Base-by-base conservation (phyloP, 1,284 basidiomycete genomes). In the Fomitiporia mediterranea region DNA sequence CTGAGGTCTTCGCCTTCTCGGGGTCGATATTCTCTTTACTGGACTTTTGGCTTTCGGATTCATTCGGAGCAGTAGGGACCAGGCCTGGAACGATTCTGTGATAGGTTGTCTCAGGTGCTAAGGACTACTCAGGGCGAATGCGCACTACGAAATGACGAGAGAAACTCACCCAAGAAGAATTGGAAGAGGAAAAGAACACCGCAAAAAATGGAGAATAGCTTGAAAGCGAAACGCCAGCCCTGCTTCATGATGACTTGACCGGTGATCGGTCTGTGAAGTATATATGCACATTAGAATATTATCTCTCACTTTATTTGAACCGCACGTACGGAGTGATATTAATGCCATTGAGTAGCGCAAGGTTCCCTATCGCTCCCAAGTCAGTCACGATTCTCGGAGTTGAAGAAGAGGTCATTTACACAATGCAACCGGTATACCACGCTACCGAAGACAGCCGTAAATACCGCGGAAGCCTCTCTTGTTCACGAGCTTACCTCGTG, bases 341-440 rank as follows among this genome's bases (percentile, higher is more conserved):
- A 43, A 63, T 62, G 27, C 63, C 63, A 53, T 62, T 57, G 17
- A 62, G 49, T 21, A 65, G 32, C 1, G 63, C 62, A n/a, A 64
- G 55, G 40, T 62, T 62, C 61, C 63, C 63, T 63, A 34, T n/a
- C 25, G 11, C 17, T 11, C 23, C 34, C 32, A 23, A n/a, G 8
- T 44, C 2, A 42, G 13, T 11, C 17, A 25, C n/a, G 25, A 4
- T 23, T 7, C 25, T 11, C 6, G 25, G 21, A 32, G 15, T n/a
- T 13, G 34, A 17, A 37, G 13, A n/a, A n/a, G 11, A 23, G 27
- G 23, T 23, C 15, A 17, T 57, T 58, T 42, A 60, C 60, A 61
- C 21, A 59, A 30, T 13, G 60, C 60, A 8, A 61, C 60, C 15
- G 60, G 60, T 32, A 61, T 32, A 7, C 60, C 60, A 23, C 60